Evolutionary conservation across 2,329 filamentous ascomycete genomes (phyloP), one percentile per base, ranked within the genome.

Genomic region (Annulohypoxylon truncatum): DNA sequence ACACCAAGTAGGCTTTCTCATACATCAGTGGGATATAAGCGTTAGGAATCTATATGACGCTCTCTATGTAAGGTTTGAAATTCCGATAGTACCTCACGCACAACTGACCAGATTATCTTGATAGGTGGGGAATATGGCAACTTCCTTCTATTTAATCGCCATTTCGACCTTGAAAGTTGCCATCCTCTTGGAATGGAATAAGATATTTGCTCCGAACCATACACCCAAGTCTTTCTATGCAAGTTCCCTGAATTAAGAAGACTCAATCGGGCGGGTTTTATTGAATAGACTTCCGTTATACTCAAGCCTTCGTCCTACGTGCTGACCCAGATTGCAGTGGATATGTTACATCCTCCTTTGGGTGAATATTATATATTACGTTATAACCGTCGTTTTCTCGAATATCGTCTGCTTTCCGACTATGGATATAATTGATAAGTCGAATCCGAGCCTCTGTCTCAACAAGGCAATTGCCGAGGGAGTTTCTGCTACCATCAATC

Each of bases 111-210:
- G n/a, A n/a, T n/a, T n/a, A n/a, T n/a, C n/a, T n/a, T n/a, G n/a
- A n/a, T 24, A 38, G 50, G 7, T 38, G 9, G 22, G 31, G 2
- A 38, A 35, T 24, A n/a, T 52, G 31, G 29, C 18, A 6, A 4
- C 20, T 20, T 24, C 18, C 29, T 52, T 22, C 15, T 52, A 52
- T 10, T 18, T 20, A 24, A 12, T 52, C 29, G 50, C 50, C 7
- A 38, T 52, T 5, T 24, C 22, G 20, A 24, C 29, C 18, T 38
- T 52, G 15, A 52, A 52, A 52, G 31, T 22, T 26, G 51, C 33
- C 8, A 53, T 53, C 13, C 51, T 53, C 8, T 29, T 52, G 22
- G 51, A 53, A 53, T 53, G 51, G 51, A 35, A 26, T 20, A 53
- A 35, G 13, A n/a, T 53, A 26, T 53, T 53, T 33, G 33, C 51